These are phyloP conservation scores for Nymphaea thermarum DNA, from an alignment of 164 flowering plant genomes.

Conservation along the genomic window DNA sequence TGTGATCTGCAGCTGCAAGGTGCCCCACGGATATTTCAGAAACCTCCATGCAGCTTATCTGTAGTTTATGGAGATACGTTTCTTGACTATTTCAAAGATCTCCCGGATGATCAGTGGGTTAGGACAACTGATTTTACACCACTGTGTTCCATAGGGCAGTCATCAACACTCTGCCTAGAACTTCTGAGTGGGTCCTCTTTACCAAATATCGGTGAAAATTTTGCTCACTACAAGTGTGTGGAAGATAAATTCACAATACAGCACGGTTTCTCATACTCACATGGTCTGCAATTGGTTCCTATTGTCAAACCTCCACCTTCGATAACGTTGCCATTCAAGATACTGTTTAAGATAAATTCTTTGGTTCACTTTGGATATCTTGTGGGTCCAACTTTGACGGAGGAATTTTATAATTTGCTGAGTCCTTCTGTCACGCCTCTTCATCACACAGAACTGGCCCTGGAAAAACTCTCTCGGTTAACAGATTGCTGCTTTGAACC, in stretches of 20 bases:
- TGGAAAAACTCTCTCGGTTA: conserved; percentile 45
- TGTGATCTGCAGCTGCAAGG: conserved; percentile 32
- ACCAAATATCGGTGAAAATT: conserved; percentile 38
- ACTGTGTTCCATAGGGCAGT: conserved; percentile 51
- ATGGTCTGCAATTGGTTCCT: conserved; percentile 48
- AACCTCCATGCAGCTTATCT: conserved; percentile 10
- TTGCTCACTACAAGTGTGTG: conserved; percentile 32
- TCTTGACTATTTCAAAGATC: conserved; percentile 30
- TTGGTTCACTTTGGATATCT: conserved; percentile 75
- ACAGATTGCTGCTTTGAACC: conserved; percentile 83
- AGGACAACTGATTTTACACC: conserved; percentile 67
- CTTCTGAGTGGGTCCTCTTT: conserved; percentile 28
- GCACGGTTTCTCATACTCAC: conserved; percentile 29
- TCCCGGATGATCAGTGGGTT: conserved; percentile 52
- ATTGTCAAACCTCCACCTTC: conserved; percentile 34
- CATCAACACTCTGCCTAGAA: conserved; percentile 65
- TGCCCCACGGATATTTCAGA: conserved; percentile 61
- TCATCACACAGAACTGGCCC: conserved; percentile 39
- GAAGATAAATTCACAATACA: conserved; percentile 24
- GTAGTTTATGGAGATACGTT: conserved; percentile 10
- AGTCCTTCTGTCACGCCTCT: conserved; percentile 30
- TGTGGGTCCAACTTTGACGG: conserved; percentile 49
- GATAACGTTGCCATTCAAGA: conserved; percentile 36
- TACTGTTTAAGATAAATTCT: conserved; percentile 50
- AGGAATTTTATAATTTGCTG: conserved; percentile 33